Conservation (phyloP, 192 early-diverging fungal genomes). For the Coemansia sp. region DNA sequence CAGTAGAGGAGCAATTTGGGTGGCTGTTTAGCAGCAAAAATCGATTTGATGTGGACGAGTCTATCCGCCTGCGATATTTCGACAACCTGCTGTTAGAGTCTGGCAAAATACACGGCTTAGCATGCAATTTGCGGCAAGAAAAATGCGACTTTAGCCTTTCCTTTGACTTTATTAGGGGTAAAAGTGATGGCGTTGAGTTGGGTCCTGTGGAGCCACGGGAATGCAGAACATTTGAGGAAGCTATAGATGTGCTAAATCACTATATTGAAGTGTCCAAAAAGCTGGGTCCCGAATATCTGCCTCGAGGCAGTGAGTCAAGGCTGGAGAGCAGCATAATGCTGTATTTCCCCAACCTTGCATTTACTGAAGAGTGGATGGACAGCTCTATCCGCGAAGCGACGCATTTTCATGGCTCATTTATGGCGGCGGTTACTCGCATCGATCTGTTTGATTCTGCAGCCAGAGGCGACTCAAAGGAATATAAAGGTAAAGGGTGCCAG, state of each 20-base stretch:
- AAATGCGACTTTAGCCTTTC: background rate
- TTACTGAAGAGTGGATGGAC: constrained; percentile 16
- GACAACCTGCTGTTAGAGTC: constrained; percentile 27
- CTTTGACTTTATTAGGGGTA: constrained; percentile 6
- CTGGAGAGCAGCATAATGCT: constrained; percentile 7
- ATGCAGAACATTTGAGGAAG: constrained; percentile 11
- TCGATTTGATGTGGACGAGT: constrained; percentile 20
- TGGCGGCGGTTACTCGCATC: constrained; percentile 14
- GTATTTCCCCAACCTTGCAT: constrained; percentile 16
- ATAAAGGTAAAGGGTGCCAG: constrained; percentile 1
- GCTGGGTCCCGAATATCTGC: background rate
- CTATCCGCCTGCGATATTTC: constrained; percentile 21
- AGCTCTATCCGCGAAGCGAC: background rate
- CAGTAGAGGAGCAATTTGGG: constrained; percentile 23
- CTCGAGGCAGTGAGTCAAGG: background rate
- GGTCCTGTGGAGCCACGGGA: constrained; percentile 3
- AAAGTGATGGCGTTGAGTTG: background rate
- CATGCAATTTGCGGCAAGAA: background rate
- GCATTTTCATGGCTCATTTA: constrained; percentile 23
- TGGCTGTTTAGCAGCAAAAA: constrained; percentile 13
- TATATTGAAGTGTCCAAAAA: constrained; percentile 1
- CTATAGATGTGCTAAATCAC: background rate
- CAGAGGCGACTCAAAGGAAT: background rate
- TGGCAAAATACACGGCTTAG: background rate
- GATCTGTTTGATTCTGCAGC: constrained; percentile 5